Base-by-base conservation (phyloP, 164 flowering plant genomes). In the Magnolia changhungtana region DNA sequence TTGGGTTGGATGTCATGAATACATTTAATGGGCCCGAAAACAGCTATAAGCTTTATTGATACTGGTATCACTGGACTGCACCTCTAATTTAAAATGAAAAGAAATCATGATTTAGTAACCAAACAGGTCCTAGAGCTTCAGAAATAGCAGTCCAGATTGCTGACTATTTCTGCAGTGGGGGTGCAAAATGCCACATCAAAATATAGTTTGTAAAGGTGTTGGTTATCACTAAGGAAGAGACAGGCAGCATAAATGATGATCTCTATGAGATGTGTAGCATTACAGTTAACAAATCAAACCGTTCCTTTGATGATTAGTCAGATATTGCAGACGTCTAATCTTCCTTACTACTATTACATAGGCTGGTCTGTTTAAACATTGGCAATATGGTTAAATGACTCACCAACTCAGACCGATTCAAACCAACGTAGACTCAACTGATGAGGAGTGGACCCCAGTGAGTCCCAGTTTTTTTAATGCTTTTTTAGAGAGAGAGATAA, bases 231-330 rank as follows among this genome's bases (percentile, higher is more conserved):
- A 94, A 94, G 79, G 96, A 91, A 80, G 99, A 96, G 89, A 84
- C 89, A 51, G 99, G 99, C 72, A 98, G 99, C 82, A 96, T 96
- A 98, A 96, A 96, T 78, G 99, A 96, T 79, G 89, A 90, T 72
- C 93, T 96, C 72, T 96, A 96, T 78, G 84, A 71, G 73, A 76
- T 96, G 23, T 92, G 84, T 86, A 82, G 74, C 31, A 76, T 91
- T 52, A 93, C 96, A 81, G 99, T 85, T 58, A 66, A 59, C 0
- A 74, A n/a, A 7, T 19, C n/a, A 13, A 50, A 71, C 52, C 50
- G 14, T 23, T 71, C 50, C 69, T n/a, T 21, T 21, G 2, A n/a
- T 16, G 31, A 20, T 27, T 19, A 13, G 8, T 68, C 49, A 20
- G 45, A 37, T 37, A 37, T 37, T 37, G 45, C 45, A 0, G 7